Conservation (phyloP, 768 basidiomycete genomes). For the Gelatoporia subvermispora region DNA sequence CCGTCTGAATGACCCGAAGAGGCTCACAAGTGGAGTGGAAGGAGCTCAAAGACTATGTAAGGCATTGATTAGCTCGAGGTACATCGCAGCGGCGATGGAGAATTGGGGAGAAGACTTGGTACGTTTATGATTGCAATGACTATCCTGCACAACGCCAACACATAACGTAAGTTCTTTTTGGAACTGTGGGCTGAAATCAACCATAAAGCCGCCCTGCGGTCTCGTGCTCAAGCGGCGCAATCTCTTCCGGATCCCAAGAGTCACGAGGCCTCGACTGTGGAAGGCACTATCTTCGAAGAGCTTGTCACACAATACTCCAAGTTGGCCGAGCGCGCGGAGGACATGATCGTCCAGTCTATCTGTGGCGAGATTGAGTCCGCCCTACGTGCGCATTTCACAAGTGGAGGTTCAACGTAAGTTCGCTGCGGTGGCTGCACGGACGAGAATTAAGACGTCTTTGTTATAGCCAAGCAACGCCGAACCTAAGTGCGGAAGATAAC, state of each 20-base stretch:
- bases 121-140: conserved; percentile 22
- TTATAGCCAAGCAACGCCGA: conserved; percentile 19
- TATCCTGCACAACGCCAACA: not conserved
- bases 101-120: conserved; percentile 91
- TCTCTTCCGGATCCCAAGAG: conserved; percentile 45
- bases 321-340: conserved; percentile 69
- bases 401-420: conserved; percentile 39
- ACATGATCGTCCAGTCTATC: conserved; percentile 81
- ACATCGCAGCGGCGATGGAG: conserved; percentile 64
- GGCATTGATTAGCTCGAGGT: conserved; percentile 77
- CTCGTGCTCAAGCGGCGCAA: conserved; percentile 42
- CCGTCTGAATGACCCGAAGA: conserved; percentile 35
- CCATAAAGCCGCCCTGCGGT: conserved; percentile 50
- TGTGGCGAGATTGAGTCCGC: conserved; percentile 76
- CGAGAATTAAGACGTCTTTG: not conserved
- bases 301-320: conserved; percentile 60
- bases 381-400: conserved; percentile 67
- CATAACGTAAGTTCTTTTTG: conserved; percentile 75
- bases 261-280: conserved; percentile 31
- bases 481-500: conserved; percentile 28
- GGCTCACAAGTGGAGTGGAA: conserved; percentile 76
- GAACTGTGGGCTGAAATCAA: conserved; percentile 84
- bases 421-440: not conserved
- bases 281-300: conserved; percentile 76
- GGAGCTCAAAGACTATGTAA: conserved; percentile 83